Conservation (phyloP, 2,329 filamentous ascomycete genomes). For the Dothistroma septosporum region DNA sequence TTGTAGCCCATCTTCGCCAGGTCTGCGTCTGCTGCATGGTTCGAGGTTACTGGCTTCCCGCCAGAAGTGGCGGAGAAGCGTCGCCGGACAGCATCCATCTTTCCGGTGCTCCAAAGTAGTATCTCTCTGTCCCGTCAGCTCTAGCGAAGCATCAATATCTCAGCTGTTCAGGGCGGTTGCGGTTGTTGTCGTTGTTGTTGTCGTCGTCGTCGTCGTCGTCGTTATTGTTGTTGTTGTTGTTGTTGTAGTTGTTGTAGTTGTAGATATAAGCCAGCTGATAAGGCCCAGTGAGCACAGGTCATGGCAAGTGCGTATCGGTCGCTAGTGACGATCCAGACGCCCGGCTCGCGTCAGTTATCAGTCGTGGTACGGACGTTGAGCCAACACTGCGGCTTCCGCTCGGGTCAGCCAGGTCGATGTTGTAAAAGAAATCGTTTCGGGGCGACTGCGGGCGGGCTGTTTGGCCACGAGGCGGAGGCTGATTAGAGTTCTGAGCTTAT, state of each 20-base stretch:
- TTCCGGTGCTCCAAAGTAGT: background rate
- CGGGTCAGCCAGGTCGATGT: background rate
- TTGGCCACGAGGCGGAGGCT: background rate
- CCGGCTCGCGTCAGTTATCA: background rate
- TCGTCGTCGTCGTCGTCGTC: no score
- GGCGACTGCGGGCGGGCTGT: background rate
- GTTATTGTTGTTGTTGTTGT: background rate
- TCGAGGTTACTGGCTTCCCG: constrained; percentile 14
- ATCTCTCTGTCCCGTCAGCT: background rate
- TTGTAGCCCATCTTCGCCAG: constrained; percentile 66
- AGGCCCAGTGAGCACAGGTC: background rate
- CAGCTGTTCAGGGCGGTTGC: background rate
- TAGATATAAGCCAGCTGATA: background rate
- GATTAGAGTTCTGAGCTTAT: background rate
- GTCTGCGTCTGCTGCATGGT: constrained; percentile 50
- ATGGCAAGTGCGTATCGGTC: background rate
- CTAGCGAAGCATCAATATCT: background rate
- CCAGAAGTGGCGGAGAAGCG: constrained; percentile 11
- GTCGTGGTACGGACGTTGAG: background rate
- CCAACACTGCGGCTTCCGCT: background rate
- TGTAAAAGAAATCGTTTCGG: background rate
- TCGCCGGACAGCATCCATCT: constrained; percentile 16
- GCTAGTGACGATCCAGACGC: background rate
- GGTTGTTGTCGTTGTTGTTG: no score
- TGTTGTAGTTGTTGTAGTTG: background rate